These are phyloP conservation scores for Calonectria henricotiae DNA, from an alignment of 2,329 filamentous ascomycete species.

Conservation along the genomic window DNA sequence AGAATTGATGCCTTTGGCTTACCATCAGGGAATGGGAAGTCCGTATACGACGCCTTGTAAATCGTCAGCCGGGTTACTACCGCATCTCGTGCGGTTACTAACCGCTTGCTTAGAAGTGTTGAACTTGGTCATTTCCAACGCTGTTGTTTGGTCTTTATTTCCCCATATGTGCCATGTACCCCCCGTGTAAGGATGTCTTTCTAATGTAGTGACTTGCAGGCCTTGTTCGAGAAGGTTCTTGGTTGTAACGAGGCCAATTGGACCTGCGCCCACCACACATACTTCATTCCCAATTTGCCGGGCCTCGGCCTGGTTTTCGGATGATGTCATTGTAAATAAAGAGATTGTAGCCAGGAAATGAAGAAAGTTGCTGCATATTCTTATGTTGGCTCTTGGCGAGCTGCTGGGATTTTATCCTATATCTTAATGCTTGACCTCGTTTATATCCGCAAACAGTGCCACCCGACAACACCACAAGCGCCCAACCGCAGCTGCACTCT, in stretches of 20 bases:
- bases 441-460: neutral
- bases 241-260: conserved; percentile 59
- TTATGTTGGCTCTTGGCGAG: neutral
- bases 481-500: neutral
- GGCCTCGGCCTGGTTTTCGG: conserved; percentile 34
- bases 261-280: conserved; percentile 55
- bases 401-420: neutral
- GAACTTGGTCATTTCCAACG: conserved; percentile 53
- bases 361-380: too few relatives aligned
- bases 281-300: conserved; percentile 46
- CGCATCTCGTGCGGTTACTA: neutral
- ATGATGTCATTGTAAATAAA: conserved; percentile 39
- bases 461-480: too few relatives aligned
- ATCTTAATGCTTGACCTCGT: neutral
- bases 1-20: conserved; percentile 13
- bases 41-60: conserved; percentile 54
- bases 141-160: conserved; percentile 56
- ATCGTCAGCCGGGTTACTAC: conserved; percentile 23
- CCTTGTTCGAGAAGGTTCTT: conserved; percentile 64
- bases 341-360: neutral
- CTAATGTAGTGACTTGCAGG: conserved; percentile 61
- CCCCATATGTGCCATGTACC: conserved; percentile 62
- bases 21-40: conserved; percentile 57
- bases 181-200: conserved; percentile 60
- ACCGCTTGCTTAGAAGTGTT: conserved; percentile 56